Conservation (phyloP, 257 asterid species). For the Henckelia pumila region DNA sequence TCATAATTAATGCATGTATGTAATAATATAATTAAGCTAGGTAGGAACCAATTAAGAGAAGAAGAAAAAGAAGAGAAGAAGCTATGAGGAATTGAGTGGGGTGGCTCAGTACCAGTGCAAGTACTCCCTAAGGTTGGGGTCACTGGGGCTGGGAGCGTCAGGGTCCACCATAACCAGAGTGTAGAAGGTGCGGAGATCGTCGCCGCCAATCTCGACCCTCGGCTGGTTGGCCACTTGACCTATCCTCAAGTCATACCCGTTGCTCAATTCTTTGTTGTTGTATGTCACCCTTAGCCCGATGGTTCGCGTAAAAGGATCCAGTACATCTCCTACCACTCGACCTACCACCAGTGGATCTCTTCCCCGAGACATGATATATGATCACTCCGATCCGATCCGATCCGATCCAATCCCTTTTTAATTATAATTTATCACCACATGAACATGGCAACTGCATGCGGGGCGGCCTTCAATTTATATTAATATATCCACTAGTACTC, state of each 20-base stretch:
- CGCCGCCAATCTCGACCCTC: constrained; percentile 68
- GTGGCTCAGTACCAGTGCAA: constrained; percentile 51
- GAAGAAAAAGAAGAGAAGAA: no score
- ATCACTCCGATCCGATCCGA: no score
- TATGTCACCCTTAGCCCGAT: constrained; percentile 43
- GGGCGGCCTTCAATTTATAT: no score
- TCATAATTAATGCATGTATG: not conserved
- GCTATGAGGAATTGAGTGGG: no score
- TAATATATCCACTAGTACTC: no score
- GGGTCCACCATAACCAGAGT: constrained; percentile 76
- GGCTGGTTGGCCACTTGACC: constrained; percentile 63
- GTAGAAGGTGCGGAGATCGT: constrained; percentile 61
- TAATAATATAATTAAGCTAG: no score
- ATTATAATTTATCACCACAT: no score
- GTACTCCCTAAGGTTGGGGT: constrained; percentile 62
- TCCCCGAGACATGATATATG: constrained; percentile 57
- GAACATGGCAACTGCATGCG: no score
- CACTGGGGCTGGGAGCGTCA: constrained; percentile 75
- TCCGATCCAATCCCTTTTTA: no score
- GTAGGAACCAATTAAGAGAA: no score
- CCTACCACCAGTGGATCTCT: constrained; percentile 63
- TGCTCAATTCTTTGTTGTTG: constrained; percentile 39
- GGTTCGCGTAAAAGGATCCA: constrained; percentile 59
- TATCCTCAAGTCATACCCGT: constrained; percentile 61
- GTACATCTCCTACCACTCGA: constrained; percentile 59